These are phyloP conservation scores for Caloboletus firmus DNA, from an alignment of 1,284 basidiomycete genomes.

Conservation along the genomic window DNA sequence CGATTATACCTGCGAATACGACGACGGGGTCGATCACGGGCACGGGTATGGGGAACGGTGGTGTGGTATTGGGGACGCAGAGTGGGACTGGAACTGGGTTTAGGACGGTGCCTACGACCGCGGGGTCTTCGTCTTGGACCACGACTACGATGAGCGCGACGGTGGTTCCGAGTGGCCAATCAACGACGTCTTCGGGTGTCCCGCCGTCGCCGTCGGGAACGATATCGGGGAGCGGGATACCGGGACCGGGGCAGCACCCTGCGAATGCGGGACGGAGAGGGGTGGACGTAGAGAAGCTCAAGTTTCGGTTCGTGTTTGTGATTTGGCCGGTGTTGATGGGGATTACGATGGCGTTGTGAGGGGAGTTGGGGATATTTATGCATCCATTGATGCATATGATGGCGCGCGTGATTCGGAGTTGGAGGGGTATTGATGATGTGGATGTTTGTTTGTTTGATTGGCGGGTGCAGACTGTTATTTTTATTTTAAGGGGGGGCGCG, in stretches of 20 bases:
- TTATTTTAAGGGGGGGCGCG: too few relatives aligned
- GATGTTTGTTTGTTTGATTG: too few relatives aligned
- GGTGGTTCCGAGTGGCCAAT: slow-evolving; percentile 22
- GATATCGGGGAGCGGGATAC: background rate
- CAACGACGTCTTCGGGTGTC: slow-evolving; percentile 19
- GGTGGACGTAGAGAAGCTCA: slow-evolving; percentile 45
- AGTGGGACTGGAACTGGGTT: slow-evolving; percentile 2
- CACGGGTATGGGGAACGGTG: background rate
- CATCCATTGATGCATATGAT: too few relatives aligned
- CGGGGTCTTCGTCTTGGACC: slow-evolving; percentile 1
- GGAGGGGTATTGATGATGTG: too few relatives aligned
- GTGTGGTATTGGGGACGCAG: slow-evolving; percentile 1
- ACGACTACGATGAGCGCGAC: background rate
- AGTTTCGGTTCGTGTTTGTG: slow-evolving; percentile 53
- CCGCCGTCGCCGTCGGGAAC: slow-evolving; percentile 20
- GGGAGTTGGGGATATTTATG: too few relatives aligned
- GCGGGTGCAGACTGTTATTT: too few relatives aligned
- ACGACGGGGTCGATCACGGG: slow-evolving; percentile 1
- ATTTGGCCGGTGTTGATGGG: slow-evolving; percentile 59
- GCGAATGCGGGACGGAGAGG: slow-evolving; percentile 25
- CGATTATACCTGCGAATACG: slow-evolving; percentile 24
- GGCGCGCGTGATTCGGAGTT: too few relatives aligned
- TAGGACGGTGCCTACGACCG: background rate
- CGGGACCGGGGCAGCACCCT: slow-evolving; percentile 15
- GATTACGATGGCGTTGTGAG: slow-evolving; percentile 28